Evolutionary conservation across 2,329 filamentous ascomycete species (phyloP).

Genomic region (Claviceps capensis): DNA sequence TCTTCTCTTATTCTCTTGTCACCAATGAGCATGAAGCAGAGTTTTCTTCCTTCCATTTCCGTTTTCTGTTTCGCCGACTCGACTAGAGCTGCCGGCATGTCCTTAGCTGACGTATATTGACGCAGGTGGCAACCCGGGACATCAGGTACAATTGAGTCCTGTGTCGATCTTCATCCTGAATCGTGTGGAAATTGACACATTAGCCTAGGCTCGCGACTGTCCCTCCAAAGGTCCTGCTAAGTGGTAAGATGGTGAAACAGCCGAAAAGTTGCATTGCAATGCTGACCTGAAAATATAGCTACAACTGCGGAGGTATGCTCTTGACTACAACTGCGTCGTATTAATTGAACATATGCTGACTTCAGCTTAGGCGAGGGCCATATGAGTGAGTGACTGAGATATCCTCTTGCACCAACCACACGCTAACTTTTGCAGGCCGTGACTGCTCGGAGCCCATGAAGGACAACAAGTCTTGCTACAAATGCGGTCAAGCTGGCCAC

Average conservation of each 20-base stretch:
- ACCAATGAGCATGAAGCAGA: not conserved
- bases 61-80: not conserved
- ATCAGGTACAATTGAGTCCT: constrained; percentile 48
- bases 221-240: constrained; percentile 72
- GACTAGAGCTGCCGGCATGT: not conserved
- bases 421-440: constrained; percentile 44
- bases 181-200: constrained; percentile 9
- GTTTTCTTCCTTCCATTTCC: not conserved
- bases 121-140: constrained; percentile 56
- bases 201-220: constrained; percentile 64
- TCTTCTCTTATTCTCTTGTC: not conserved
- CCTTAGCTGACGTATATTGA: not conserved
- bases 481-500: constrained; percentile 74
- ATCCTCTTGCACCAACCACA: not conserved
- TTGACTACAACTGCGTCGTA: not conserved
- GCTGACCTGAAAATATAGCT: constrained; percentile 36
- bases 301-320: constrained; percentile 64
- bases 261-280: not conserved
- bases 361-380: constrained; percentile 46
- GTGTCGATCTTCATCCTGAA: not conserved
- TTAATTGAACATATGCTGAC: constrained; percentile 10
- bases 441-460: constrained; percentile 84
- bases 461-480: constrained; percentile 68
- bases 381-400: constrained; percentile 47
- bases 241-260: constrained; percentile 42